Percentiles rank a stretch among this genome's conserved stretches.
Conservation (phyloP, 257 asterid species). For the Ophiorrhiza pumila region DNA sequence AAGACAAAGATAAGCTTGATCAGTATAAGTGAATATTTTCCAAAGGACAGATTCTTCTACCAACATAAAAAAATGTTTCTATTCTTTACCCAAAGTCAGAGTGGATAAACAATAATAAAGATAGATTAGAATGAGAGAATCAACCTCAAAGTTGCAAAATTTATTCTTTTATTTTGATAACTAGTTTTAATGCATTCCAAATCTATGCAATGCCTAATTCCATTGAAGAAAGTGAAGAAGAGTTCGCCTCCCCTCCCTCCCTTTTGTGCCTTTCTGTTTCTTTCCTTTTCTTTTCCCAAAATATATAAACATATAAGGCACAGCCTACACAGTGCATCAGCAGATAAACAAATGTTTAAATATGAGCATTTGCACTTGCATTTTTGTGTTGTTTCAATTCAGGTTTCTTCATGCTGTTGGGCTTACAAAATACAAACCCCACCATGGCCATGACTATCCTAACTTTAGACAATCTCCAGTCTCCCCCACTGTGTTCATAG, state of each 20-base stretch:
- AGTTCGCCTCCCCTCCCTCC: background rate
- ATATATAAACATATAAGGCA: too few species aligned
- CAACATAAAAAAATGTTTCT: conserved; percentile 11
- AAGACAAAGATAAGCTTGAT: conserved; percentile 40
- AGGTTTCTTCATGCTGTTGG: too few species aligned
- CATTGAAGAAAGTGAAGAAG: background rate
- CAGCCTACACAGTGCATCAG: too few species aligned
- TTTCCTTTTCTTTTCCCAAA: too few species aligned
- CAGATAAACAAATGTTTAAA: too few species aligned
- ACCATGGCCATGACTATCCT: too few species aligned
- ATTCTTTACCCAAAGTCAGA: conserved; percentile 7
- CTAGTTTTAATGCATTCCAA: background rate
- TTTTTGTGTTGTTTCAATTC: too few species aligned
- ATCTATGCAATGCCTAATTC: conserved; percentile 10
- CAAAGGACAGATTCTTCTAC: conserved; percentile 36
- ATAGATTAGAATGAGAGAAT: conserved; percentile 12
- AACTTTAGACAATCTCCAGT: too few species aligned
- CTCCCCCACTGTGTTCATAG: too few species aligned
- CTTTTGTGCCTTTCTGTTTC: too few species aligned
- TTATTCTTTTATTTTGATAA: conserved; percentile 13
- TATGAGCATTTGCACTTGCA: too few species aligned
- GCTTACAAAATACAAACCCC: too few species aligned
- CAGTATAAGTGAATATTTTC: conserved; percentile 24
- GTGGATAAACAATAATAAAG: conserved; percentile 15
- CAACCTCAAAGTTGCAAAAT: conserved; percentile 15